Base-by-base conservation (phyloP, 768 basidiomycete genomes). In the Hypsizygus marmoreus region DNA sequence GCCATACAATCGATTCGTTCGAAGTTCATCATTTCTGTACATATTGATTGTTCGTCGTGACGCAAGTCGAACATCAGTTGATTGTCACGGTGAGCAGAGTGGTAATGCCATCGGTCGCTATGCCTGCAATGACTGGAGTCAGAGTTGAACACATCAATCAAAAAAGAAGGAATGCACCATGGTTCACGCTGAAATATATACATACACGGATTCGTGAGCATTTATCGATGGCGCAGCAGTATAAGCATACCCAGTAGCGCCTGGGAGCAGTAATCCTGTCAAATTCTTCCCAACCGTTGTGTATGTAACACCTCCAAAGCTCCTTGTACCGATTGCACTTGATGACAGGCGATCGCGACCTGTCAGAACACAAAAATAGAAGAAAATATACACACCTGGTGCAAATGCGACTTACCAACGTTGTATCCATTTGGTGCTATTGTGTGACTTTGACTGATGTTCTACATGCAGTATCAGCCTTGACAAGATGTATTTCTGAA, bases 71-170 rank as follows among this genome's bases (percentile, higher is more conserved):
- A 6, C 17, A 47, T 28, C 41, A 47, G 19, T 33, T 26, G 22
- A 79, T 74, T 3, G 65, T 74, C 14, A 84, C 76, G 2, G 79
- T 84, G 43, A 86, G 63, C 16, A 84, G 55, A 1, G 73, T 73
- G 12, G 79, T 75, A 25, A 76, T 68, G 33, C 83, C 82, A 55
- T 84, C 82, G 26, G 74, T 73, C 3, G 83, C 74, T 41, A 84
- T 86, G 22, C 69, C 82, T 82, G 50, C 40, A 11, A 24, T 16
- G 25, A 11, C 9, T n/a, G 23, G 26, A 25, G 39, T 10, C 39
- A 16, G 8, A 17, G n/a, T n/a, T n/a, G n/a, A n/a, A n/a, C n/a
- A n/a, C n/a, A n/a, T n/a, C n/a, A n/a, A n/a, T n/a, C n/a, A 30
- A 25, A 7, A 12, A 8, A 30, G 39, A 31, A 53, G 19, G 45